Evolutionary conservation across 1,284 basidiomycete genomes (phyloP).

Genomic region (Melampsora americana): DNA sequence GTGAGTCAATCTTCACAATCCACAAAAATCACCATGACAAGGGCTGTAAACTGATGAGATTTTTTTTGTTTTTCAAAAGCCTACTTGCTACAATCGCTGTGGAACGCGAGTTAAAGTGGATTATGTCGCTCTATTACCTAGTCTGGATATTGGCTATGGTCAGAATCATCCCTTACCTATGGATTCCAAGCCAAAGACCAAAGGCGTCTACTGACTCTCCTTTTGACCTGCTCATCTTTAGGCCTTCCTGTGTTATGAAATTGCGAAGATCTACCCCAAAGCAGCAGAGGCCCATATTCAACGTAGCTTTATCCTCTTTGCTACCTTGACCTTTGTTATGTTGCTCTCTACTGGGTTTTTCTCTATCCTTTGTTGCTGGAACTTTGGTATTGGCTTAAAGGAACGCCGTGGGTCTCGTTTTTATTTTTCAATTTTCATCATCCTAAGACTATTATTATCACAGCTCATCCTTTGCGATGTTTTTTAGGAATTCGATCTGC

Average conservation of each 20-base stretch:
- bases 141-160: slow-evolving; percentile 28
- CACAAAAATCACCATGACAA: neutral
- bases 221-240: neutral
- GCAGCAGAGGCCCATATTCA: slow-evolving; percentile 14
- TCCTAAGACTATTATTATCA: no score
- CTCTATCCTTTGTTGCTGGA: slow-evolving; percentile 29
- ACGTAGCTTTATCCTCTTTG: slow-evolving; percentile 34
- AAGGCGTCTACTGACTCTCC: neutral
- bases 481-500: neutral
- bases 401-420: neutral
- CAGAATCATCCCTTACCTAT: neutral
- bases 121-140: slow-evolving; percentile 16
- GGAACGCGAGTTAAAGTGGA: slow-evolving; percentile 24
- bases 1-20: slow-evolving; percentile 6
- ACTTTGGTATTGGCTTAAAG: slow-evolving; percentile 36
- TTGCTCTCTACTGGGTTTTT: slow-evolving; percentile 26
- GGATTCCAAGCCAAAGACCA: neutral
- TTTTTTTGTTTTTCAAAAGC: neutral
- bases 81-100: slow-evolving; percentile 30
- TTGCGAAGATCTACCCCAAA: slow-evolving; percentile 13
- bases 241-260: slow-evolving; percentile 32
- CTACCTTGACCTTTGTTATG: slow-evolving; percentile 13
- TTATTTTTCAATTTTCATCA: no score
- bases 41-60: neutral
- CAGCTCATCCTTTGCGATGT: neutral